Evolutionary conservation across 2,329 filamentous ascomycete genomes (phyloP), one percentile per base, ranked within the genome.

Genomic region (Chrysoporthe austroafricana): DNA sequence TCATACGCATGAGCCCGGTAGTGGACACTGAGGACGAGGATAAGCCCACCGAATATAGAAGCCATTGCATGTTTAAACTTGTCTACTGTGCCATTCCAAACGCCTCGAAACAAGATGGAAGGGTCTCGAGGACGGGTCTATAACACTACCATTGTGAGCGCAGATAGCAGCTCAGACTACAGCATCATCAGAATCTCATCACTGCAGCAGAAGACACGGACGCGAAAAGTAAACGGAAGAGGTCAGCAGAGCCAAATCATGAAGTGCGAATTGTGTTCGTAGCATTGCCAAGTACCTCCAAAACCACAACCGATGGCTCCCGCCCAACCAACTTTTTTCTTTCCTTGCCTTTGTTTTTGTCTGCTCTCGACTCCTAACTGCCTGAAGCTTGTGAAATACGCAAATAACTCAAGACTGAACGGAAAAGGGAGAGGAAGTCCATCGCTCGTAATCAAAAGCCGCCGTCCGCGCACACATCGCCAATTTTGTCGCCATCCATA

Each of bases 311-410:
- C 50, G 50, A 34, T 32, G 50, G 50, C 50, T 34, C 50, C 32
- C 13, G 21, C 50, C 50, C 50, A 54, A 54, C 50, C 50, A 13
- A 16, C 11, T 34, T 54, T 54, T 54, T 16, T 34, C 21, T 54
- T 26, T 13, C 21, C 21, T 54, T 32, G 21, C 50, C 26, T 54
- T 54, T 54, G 50, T 21, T 54, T 54, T 54, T 54, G 34, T 57
- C 54, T 57, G 54, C 54, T 57, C 54, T 57, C 32, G 54, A 57
- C 54, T 57, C 54, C 54, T 54, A 21, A 50, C 46, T 50, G 21
- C 46, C 46, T 21, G 46, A 54, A 54, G 21, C 48, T 52, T 11
- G 48, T 34, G 13, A 54, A 34, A 32, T 32, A 16, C 50, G 14
- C 26, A 6, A 16, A 54, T 26, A 34, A 11, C 50, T 34, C 1